Evolutionary conservation across 1,139 yeast species (phyloP), one percentile per base, ranked within the genome.

Genomic region (Candida buenavistaensis): DNA sequence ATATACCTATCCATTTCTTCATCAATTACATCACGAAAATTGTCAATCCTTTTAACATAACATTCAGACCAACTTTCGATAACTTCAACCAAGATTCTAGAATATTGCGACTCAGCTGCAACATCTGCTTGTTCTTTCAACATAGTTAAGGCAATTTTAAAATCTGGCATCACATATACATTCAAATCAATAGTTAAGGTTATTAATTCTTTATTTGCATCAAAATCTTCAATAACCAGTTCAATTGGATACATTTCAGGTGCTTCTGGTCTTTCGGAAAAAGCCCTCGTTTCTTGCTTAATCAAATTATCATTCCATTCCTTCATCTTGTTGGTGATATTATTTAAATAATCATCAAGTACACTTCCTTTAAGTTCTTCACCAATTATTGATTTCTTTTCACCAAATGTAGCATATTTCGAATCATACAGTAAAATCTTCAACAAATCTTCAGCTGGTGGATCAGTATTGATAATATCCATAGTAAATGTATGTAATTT

Each of bases 61-160:
- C 86, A 68, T 9, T 62, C 64, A 17, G 85, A 76, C 72, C 92
- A 86, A 42, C 83, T 81, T 38, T 77, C 82, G 21, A 89, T 78
- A 10, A 88, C 95, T n/a, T 94, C 94, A 7, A 82, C 81, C 30
- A 88, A 67, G 21, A 89, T 85, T 44, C 82, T 76, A 8, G 92
- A 88, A 55, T 86, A 90, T 2, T 89, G 88, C 2, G 95, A 81
- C 26, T 84, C 92, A 0, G 92, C 88, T 0, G 96, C 95, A 8
- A 86, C 94, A 47, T 86, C 95, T n/a, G 89, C 83, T 55, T 89
- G 96, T 54, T 88, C 96, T 22, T 84, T 82, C 41, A 89, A 78
- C 81, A 89, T 85, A 33, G 85, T 78, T 55, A 87, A 80, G 0
- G 75, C 65, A 2, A 68, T 67, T 41, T 64, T 68, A 51, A 69